Percentiles rank a stretch among this genome's conserved stretches.
Evolutionary conservation across 1,284 basidiomycete genomes (phyloP).

Genomic region (Neonothopanus nambi): DNA sequence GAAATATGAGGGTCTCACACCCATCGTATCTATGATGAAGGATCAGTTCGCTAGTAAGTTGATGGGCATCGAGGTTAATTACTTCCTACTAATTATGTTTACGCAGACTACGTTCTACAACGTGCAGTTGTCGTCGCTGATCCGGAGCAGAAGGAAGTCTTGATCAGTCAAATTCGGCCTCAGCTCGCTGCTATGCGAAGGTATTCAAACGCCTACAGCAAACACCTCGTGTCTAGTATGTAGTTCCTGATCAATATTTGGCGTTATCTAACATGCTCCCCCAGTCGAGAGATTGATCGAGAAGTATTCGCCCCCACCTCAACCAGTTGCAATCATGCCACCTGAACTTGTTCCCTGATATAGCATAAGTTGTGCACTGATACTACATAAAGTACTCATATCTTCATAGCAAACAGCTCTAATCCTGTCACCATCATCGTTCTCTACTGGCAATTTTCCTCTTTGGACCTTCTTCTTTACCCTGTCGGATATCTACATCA

Average conservation of each 20-base stretch:
- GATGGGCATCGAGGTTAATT: constrained; percentile 7
- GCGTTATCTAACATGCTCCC: constrained; percentile 3
- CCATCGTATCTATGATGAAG: constrained; percentile 82
- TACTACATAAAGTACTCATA: no score
- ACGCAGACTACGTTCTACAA: constrained; percentile 79
- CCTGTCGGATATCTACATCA: constrained; percentile 1
- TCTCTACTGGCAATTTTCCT: not conserved
- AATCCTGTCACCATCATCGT: not conserved
- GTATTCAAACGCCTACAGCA: constrained; percentile 71
- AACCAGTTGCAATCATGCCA: not conserved
- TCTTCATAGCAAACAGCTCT: no score
- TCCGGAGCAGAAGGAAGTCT: constrained; percentile 65
- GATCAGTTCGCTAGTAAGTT: constrained; percentile 86
- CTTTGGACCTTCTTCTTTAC: constrained; percentile 1
- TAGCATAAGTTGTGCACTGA: not conserved
- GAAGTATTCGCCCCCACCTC: constrained; percentile 25
- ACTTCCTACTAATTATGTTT: not conserved
- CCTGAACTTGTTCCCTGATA: not conserved
- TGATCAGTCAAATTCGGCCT: constrained; percentile 64
- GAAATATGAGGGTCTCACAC: constrained; percentile 61
- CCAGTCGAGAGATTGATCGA: constrained; percentile 73
- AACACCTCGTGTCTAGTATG: constrained; percentile 79
- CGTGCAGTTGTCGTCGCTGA: constrained; percentile 72
- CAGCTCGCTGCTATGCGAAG: constrained; percentile 72
- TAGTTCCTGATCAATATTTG: constrained; percentile 16